phyloP scores from a whole-genome alignment of 1,284 basidiomycete genomes.

The Trichosporon sp. region DNA sequence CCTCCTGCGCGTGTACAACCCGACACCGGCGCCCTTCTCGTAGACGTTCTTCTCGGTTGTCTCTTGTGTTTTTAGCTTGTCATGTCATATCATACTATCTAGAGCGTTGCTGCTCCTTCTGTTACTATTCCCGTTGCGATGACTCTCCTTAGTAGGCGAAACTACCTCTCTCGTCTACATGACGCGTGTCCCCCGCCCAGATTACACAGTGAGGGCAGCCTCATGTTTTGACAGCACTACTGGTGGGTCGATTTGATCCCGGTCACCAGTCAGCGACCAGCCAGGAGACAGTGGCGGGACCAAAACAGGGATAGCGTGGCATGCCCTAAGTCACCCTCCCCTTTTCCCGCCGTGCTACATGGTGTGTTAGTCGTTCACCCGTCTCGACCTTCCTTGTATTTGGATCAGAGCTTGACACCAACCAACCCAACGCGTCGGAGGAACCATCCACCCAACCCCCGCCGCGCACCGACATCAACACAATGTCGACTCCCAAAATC shows the following conservation, averaged over 20 bases:
- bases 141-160: no score
- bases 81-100: background rate
- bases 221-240: background rate
- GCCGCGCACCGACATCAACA: constrained; percentile 14
- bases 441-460: constrained; percentile 22
- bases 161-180: background rate
- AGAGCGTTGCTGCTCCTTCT: background rate
- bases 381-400: constrained; percentile 18
- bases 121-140: no score
- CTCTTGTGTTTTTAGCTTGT: background rate
- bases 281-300: background rate
- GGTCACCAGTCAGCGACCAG: background rate
- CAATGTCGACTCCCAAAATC: constrained; percentile 54
- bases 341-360: background rate
- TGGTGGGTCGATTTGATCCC: background rate
- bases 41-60: constrained; percentile 16
- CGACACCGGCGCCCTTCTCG: constrained; percentile 31
- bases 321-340: constrained; percentile 3
- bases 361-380: constrained; percentile 9
- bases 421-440: background rate
- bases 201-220: background rate
- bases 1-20: constrained; percentile 51
- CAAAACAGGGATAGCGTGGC: constrained; percentile 3
- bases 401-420: constrained; percentile 10
- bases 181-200: background rate